Base-by-base conservation (phyloP, 768 basidiomycete genomes). In the Rossbeevera mucosa region DNA sequence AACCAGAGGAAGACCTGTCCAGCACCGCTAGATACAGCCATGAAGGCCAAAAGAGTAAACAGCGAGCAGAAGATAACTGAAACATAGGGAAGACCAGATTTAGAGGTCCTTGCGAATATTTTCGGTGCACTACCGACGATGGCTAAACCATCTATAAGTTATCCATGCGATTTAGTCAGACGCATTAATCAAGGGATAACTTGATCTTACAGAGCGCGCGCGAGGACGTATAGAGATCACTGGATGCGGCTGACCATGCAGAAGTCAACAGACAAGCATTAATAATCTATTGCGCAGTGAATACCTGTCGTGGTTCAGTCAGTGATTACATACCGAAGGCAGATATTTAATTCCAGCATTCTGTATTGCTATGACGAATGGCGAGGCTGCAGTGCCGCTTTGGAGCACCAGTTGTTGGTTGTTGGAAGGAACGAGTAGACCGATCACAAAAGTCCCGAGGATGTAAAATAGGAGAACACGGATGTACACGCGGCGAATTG, bases 171-270 rank as follows among this genome's bases (percentile, higher is more conserved):
- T 52, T 18, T 21, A 53, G 53, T 52, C 16, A 52, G 43, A 7
- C 8, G 8, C 14, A 13, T 24, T 14, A 3, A 40, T 24, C 5
- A 1, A 6, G 40, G 22, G 22, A 11, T 9, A 26, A 7, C n/a
- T 7, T 5, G 20, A 28, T 75, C 85, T 60, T 56, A 89, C 88
- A 94, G 8, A 97, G 77, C 0, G 88, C 88, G 50, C 89, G 83
- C 16, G 92, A 93, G 43, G 86, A 86, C 4, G 91, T 94, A 72
- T 92, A 95, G 43, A 96, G 67, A 65, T 95, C 92, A 66, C 86
- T 88, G 21, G 85, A 86, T 5, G 89, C 91, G 29, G 94, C 93
- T 22, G 93, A 95, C 86, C 90, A 94, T 5, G 94, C 93, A 3
- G 92, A 91, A 33, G 88, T 91, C 57, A 98, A 71, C 13, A 95